These are phyloP conservation scores for Yamadazyma spencermartinsiae DNA, from an alignment of 1,139 yeast genomes.

Conservation along the genomic window DNA sequence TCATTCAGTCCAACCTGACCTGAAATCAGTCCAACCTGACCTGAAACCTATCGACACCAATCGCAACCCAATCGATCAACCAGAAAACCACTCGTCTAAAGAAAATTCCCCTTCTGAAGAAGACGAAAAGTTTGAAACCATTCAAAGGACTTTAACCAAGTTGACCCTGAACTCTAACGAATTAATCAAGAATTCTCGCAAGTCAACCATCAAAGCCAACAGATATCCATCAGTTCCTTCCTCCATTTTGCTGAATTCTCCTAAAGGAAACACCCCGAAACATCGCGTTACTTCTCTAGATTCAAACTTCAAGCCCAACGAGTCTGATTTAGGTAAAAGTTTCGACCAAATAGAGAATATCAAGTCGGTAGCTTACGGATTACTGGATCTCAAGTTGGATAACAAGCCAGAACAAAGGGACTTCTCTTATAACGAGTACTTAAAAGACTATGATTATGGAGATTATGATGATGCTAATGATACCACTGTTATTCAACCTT, in stretches of 20 bases:
- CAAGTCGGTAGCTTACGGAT: constrained; percentile 15
- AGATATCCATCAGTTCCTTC: constrained; percentile 41
- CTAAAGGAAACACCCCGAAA: constrained; percentile 3
- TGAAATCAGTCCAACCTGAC: no score
- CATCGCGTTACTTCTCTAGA: constrained; percentile 23
- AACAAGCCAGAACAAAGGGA: constrained; percentile 7
- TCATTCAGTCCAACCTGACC: no score
- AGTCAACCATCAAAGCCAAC: constrained; percentile 35
- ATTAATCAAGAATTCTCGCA: constrained; percentile 32
- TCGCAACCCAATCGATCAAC: not conserved
- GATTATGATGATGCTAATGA: constrained; percentile 2
- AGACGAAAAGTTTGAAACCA: not conserved
- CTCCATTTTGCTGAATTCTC: constrained; percentile 8
- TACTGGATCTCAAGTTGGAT: constrained; percentile 18
- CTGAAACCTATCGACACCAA: not conserved
- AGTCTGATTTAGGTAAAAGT: constrained; percentile 6
- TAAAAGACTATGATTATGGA: constrained; percentile 1
- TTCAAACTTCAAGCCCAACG: constrained; percentile 25
- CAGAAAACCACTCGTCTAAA: not conserved
- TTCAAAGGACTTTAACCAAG: constrained; percentile 7
- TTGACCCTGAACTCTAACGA: constrained; percentile 18
- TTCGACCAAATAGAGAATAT: constrained; percentile 4
- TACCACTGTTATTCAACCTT: not conserved
- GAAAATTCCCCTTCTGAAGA: no score
- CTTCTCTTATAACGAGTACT: not conserved